phyloP scores from a whole-genome alignment of 306 rosid species.

The Citrullus mucosospermus region DNA sequence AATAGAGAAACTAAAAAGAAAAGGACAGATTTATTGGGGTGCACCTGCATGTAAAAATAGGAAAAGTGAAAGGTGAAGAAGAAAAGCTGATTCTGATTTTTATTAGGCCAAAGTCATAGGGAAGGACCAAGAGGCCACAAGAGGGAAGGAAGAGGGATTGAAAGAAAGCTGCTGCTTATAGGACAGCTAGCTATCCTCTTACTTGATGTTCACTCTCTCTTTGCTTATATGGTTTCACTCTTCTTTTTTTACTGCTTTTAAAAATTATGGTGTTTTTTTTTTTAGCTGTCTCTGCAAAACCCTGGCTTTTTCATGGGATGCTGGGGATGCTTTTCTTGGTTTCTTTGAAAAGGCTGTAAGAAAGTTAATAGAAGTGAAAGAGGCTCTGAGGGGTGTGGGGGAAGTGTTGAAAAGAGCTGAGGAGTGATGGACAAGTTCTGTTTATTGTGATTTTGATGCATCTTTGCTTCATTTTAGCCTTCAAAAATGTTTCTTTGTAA shows the following conservation, averaged over 20 bases:
- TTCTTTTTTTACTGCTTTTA: not conserved
- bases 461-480: conserved; percentile 39
- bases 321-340: conserved; percentile 28
- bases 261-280: conserved; percentile 1
- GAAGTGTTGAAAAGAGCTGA: not conserved
- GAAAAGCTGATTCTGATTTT: conserved; percentile 20
- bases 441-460: conserved; percentile 39
- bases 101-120: conserved; percentile 14
- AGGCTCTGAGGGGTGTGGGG: conserved; percentile 8
- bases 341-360: conserved; percentile 33
- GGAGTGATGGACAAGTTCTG: conserved; percentile 17
- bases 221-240: not conserved
- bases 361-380: conserved; percentile 10
- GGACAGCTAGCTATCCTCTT: conserved; percentile 17
- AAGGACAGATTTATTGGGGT: conserved; percentile 8
- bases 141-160: conserved; percentile 8
- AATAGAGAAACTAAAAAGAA: conserved; percentile 1
- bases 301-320: conserved; percentile 38
- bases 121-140: conserved; percentile 15
- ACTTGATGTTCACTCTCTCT: not conserved
- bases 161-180: conserved; percentile 18
- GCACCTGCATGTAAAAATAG: conserved; percentile 12
- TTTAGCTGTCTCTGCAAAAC: conserved; percentile 20
- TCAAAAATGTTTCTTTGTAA: conserved; percentile 26
- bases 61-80: not conserved